Evolutionary conservation across 2,329 filamentous ascomycete species (phyloP).

Genomic region (Cercospora sp.): DNA sequence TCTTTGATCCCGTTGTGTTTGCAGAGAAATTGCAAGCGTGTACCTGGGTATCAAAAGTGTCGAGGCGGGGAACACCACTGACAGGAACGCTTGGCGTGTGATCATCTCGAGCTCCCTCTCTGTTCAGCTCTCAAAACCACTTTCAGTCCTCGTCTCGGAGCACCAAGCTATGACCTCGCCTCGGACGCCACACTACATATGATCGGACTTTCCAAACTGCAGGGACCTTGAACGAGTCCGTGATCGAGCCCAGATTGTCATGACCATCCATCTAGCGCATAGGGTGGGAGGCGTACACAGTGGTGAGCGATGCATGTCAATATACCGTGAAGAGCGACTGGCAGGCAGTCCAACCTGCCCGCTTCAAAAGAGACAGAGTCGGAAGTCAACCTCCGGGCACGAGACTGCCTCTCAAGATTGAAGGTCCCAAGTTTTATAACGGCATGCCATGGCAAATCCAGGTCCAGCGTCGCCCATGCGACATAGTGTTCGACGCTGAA

Average conservation of each 20-base stretch:
- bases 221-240: background rate
- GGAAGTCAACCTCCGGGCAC: background rate
- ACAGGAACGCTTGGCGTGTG: background rate
- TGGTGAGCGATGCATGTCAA: background rate
- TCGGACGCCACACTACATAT: background rate
- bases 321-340: background rate
- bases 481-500: slow-evolving; percentile 18
- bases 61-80: background rate
- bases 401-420: background rate
- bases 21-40: background rate
- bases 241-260: background rate
- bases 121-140: background rate
- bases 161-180: background rate
- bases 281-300: background rate
- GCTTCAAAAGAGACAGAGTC: background rate
- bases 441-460: slow-evolving; percentile 10
- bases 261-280: background rate
- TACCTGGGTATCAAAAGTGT: background rate
- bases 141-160: background rate
- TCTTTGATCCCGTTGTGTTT: background rate
- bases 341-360: background rate
- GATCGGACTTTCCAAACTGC: background rate
- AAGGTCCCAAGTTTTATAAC: slow-evolving; percentile 1
- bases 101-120: background rate
- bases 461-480: slow-evolving; percentile 17